Evolutionary conservation across 768 basidiomycete genomes (phyloP), one percentile per base, ranked within the genome.

Genomic region (Lactifluus subvellereus): DNA sequence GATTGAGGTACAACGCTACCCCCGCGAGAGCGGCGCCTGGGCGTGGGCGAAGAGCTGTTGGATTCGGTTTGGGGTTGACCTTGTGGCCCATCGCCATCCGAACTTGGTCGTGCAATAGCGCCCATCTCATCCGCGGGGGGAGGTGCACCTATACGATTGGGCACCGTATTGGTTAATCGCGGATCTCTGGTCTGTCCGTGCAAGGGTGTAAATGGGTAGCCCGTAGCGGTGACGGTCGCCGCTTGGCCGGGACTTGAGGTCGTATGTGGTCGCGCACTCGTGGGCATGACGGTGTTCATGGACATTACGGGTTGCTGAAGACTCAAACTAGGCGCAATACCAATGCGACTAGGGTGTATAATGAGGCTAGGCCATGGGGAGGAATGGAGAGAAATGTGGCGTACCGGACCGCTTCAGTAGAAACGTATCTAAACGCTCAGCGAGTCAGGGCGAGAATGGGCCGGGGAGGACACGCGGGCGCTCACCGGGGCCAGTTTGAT

Each of bases 401-500:
- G 2, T 61, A 76, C 76, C 77, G 82, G 60, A 89, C 78, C 35
- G 89, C 88, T 72, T 91, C 89, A 18, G 80, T 76, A 1, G 89
- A 91, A 8, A 89, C 86, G 49, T 77, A 77, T 69, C 91, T 91
- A 37, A 27, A 64, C 38, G 61, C n/a, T 14, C 62, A n/a, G 16
- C 43, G 13, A 40, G 59, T 66, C 32, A 65, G 54, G n/a, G 37
- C 50, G 58, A 27, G 22, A 33, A 38, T 50, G 7, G 16, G 52
- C 6, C 18, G 9, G 13, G 7, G 48, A 54, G 35, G 2, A 53
- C 20, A 53, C 40, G 14, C 7, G 11, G 37, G 30, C 38, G 75
- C 85, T 50, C 64, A 88, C 90, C 87, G 82, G 68, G 88, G 88
- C 91, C 91, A 93, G 68, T 92, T 92, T 5, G 91, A 91, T 40